Percentiles rank a stretch among this genome's conserved stretches.
Evolutionary conservation across 2,329 filamentous ascomycete species (phyloP).

Genomic region (Ophiostoma perfectum): DNA sequence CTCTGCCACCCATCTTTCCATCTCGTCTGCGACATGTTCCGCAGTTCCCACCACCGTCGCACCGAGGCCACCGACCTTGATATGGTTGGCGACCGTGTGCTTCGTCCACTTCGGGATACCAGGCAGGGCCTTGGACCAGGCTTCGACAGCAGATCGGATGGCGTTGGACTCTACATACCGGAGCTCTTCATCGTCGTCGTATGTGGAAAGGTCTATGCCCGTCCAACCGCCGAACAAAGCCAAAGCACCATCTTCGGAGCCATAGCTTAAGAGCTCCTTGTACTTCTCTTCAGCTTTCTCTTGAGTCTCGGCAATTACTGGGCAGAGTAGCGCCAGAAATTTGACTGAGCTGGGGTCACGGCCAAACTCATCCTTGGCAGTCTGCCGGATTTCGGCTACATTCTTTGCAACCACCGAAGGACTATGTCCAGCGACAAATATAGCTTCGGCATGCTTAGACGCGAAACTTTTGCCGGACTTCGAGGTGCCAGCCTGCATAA

Average conservation of each 20-base stretch:
- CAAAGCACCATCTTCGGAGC: constrained; percentile 26
- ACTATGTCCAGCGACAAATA: constrained; percentile 27
- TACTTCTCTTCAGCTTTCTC: constrained; percentile 29
- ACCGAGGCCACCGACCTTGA: constrained; percentile 26
- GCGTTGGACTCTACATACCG: constrained; percentile 38
- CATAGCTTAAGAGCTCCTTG: constrained; percentile 32
- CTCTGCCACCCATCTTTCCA: constrained; percentile 62
- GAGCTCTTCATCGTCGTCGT: constrained; percentile 37
- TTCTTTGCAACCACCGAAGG: constrained; percentile 20
- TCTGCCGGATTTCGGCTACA: constrained; percentile 24
- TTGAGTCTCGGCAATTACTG: constrained; percentile 24
- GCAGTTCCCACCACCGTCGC: constrained; percentile 54
- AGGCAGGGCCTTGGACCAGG: constrained; percentile 23
- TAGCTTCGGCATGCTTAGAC: constrained; percentile 28
- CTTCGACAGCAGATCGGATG: constrained; percentile 31
- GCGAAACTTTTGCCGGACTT: constrained; percentile 28
- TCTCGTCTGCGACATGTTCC: constrained; percentile 58
- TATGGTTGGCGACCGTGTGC: constrained; percentile 56
- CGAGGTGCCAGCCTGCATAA: constrained; percentile 29
- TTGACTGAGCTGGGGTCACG: constrained; percentile 27
- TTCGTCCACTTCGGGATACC: constrained; percentile 61
- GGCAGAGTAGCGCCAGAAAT: constrained; percentile 26
- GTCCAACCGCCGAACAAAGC: constrained; percentile 29
- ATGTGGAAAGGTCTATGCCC: constrained; percentile 32
- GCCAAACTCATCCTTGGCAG: constrained; percentile 29